Conservation (phyloP, 176 grass and related monocot species). For the Aegilops longissima region DNA sequence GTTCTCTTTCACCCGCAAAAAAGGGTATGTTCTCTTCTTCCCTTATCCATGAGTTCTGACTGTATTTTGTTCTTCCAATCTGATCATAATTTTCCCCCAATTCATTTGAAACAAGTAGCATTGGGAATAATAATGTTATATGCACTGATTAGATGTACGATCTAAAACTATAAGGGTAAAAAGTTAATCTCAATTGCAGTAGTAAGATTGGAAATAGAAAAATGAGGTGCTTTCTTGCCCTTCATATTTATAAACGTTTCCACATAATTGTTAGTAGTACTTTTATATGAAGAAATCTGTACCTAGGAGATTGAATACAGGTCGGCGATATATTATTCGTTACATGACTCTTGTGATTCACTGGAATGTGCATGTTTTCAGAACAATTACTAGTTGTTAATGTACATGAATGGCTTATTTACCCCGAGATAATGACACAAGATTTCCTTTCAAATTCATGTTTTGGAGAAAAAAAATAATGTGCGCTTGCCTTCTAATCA, state of each 20-base stretch:
- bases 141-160: neutral
- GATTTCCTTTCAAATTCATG: neutral
- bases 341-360: too few species aligned
- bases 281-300: too few species aligned
- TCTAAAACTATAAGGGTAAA: neutral
- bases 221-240: too few species aligned
- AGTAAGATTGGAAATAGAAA: neutral
- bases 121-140: neutral
- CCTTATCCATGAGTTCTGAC: neutral
- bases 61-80: neutral
- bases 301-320: too few species aligned
- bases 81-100: neutral
- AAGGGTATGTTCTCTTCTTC: neutral
- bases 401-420: constrained; percentile 80
- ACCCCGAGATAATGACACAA: constrained; percentile 62
- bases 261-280: too few species aligned
- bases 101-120: neutral
- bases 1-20: too few species aligned
- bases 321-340: too few species aligned
- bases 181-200: neutral
- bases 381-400: neutral
- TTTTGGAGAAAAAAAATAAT: neutral
- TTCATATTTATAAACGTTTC: too few species aligned
- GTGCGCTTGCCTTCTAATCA: neutral
- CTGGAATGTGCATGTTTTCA: too few species aligned